A percentile compares a stretch with the other conserved stretches of the same genome.
Evolutionary conservation across 441 rosid species (phyloP).

Genomic region (Brassica balearica): DNA sequence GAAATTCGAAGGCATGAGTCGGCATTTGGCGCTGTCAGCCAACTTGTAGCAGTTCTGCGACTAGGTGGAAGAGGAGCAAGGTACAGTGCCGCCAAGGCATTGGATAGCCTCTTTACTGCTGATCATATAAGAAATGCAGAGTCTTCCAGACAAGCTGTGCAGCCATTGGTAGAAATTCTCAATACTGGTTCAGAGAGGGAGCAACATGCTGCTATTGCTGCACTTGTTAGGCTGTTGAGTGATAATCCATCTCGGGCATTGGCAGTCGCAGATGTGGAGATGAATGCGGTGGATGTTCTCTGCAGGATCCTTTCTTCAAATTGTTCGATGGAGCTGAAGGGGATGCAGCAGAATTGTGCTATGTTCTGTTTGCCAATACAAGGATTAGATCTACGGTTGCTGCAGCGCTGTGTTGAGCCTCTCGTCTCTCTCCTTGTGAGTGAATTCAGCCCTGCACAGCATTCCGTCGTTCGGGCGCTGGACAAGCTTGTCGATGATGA

Average conservation of each 20-base stretch:
- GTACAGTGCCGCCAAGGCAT: conserved; percentile 96
- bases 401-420: conserved; percentile 99
- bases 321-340: conserved; percentile 95
- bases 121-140: conserved; percentile 99
- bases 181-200: conserved; percentile 95
- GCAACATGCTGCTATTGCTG: conserved; percentile 99
- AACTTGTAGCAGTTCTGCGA: conserved; percentile 97
- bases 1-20: conserved; percentile 99
- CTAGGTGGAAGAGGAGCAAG: conserved; percentile 99
- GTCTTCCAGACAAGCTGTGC: conserved; percentile 93
- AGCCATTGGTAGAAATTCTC: conserved; percentile 98
- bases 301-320: conserved; percentile 97
- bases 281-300: conserved; percentile 99
- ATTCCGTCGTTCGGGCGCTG: conserved; percentile 93
- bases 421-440: conserved; percentile 94
- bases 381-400: conserved; percentile 97
- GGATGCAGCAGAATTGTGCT: conserved; percentile 98
- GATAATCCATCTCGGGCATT: conserved; percentile 97
- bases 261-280: conserved; percentile 98
- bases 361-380: conserved; percentile 95
- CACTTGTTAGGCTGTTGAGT: conserved; percentile 92
- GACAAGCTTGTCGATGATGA: conserved; percentile 99
- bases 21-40: conserved; percentile 95
- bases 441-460: conserved; percentile 95
- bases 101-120: conserved; percentile 96